phyloP scores from a whole-genome alignment of 176 grass and related monocot genomes.

The Carex kokanica region DNA sequence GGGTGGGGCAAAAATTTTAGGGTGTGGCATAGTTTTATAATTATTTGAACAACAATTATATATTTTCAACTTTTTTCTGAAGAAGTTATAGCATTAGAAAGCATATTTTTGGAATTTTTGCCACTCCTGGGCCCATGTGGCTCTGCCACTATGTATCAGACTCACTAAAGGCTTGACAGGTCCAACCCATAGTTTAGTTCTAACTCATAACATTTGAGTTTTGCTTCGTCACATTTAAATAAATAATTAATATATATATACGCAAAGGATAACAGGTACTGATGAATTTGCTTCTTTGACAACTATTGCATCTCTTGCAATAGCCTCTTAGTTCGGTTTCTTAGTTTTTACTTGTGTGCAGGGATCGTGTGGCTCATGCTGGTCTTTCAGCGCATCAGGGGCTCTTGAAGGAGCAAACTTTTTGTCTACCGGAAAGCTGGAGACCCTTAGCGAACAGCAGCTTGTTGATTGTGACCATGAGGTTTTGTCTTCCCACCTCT shows the following conservation, averaged over 20 bases:
- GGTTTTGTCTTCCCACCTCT: slow-evolving; percentile 30
- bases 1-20: too few relatives aligned
- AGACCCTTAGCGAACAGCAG: slow-evolving; percentile 84
- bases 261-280: not conserved
- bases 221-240: not conserved
- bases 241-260: not conserved
- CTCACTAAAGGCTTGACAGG: not conserved
- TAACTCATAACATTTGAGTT: not conserved
- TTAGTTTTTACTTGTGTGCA: slow-evolving; percentile 22
- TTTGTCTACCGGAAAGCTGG: slow-evolving; percentile 63
- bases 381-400: slow-evolving; percentile 79
- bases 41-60: too few relatives aligned
- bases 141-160: too few relatives aligned
- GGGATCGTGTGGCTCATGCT: slow-evolving; percentile 88
- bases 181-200: not conserved
- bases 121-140: too few relatives aligned
- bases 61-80: too few relatives aligned
- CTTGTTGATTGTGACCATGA: slow-evolving; percentile 88
- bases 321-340: slow-evolving; percentile 11
- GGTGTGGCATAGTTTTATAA: too few relatives aligned
- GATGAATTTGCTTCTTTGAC: not conserved
- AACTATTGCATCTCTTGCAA: not conserved
- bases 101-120: too few relatives aligned
- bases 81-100: too few relatives aligned
- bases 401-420: slow-evolving; percentile 80